These are phyloP conservation scores for Melanomma pulvis-pyrius DNA, from an alignment of 495 filamentous ascomycete genomes.

Conservation along the genomic window DNA sequence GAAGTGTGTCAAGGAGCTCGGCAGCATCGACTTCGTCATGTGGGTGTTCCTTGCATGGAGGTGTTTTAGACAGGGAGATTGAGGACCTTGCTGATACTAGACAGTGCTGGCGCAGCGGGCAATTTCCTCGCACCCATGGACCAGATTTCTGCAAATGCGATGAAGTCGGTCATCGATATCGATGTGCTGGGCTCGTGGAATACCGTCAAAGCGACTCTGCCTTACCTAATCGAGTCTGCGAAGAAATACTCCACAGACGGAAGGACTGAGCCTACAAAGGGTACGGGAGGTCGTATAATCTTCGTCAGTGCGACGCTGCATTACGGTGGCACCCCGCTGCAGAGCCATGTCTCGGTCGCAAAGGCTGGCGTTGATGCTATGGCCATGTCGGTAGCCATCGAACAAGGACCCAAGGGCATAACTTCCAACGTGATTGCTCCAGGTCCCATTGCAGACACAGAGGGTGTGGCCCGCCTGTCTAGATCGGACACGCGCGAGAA, in stretches of 20 bases:
- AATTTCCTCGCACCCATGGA: slow-evolving; percentile 92
- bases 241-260: slow-evolving; percentile 59
- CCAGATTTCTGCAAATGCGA: slow-evolving; percentile 80
- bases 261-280: slow-evolving; percentile 45
- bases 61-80: neutral
- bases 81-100: slow-evolving; percentile 17
- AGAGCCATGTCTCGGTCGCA: slow-evolving; percentile 83
- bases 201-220: slow-evolving; percentile 87
- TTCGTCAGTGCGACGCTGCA: slow-evolving; percentile 89
- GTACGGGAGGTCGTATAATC: slow-evolving; percentile 81
- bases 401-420: slow-evolving; percentile 86
- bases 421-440: slow-evolving; percentile 87
- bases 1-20: slow-evolving; percentile 77
- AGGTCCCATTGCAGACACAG: slow-evolving; percentile 70
- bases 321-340: slow-evolving; percentile 79
- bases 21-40: slow-evolving; percentile 92
- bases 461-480: slow-evolving; percentile 53
- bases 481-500: slow-evolving; percentile 44
- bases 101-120: slow-evolving; percentile 87
- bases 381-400: slow-evolving; percentile 71
- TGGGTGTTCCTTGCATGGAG: slow-evolving; percentile 45
- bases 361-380: slow-evolving; percentile 91
- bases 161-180: slow-evolving; percentile 95
- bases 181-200: slow-evolving; percentile 93
- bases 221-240: slow-evolving; percentile 75